Evolutionary conservation across 257 asterid species (phyloP), one percentile per base, ranked within the genome.

Genomic region (Knoxia roxburghii): DNA sequence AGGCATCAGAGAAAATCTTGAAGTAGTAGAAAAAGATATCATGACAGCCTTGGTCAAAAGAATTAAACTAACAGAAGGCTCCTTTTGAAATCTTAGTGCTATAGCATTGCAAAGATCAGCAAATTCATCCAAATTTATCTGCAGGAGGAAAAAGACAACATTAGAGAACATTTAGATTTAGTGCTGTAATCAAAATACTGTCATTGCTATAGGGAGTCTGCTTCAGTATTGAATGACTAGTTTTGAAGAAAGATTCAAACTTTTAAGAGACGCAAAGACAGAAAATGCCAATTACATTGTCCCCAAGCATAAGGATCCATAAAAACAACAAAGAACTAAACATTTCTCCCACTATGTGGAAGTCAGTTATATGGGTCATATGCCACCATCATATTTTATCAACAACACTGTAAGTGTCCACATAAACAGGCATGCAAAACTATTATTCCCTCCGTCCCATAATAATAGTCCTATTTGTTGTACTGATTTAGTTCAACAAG

Each of bases 81-180:
- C 99, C 82, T 94, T 94, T 77, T 94, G 97, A 80, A 94, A 94
- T 79, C 84, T 85, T 63, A 94, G 86, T 37, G 95, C 95, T 58
- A 94, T 94, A 52, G 99, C 95, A 54, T 83, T 83, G 67, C 96
- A 85, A 56, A 94, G 87, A 82, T 94, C 99, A 52, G 78, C 74
- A 84, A 94, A 94, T 80, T 94, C 97, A 5, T 79, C 91, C 89
- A 90, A 81, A 75, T 78, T 84, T 71, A 94, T 90, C 99, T 94
- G 96, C 79, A 81, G 21, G 63, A 51, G 24, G 50, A 43, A 73
- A 43, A 58, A 39, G 39, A 49, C 40, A 20, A 24, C 15, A 35
- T 7, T 65, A 68, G 53, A 40, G 27, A 62, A 62, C 23, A 67
- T 8, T 67, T 33, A 1, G n/a, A 37, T 21, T 35, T 0, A 30